Evolutionary conservation across 495 filamentous ascomycete species (phyloP).

Genomic region (Recurvomyces mirabilis): DNA sequence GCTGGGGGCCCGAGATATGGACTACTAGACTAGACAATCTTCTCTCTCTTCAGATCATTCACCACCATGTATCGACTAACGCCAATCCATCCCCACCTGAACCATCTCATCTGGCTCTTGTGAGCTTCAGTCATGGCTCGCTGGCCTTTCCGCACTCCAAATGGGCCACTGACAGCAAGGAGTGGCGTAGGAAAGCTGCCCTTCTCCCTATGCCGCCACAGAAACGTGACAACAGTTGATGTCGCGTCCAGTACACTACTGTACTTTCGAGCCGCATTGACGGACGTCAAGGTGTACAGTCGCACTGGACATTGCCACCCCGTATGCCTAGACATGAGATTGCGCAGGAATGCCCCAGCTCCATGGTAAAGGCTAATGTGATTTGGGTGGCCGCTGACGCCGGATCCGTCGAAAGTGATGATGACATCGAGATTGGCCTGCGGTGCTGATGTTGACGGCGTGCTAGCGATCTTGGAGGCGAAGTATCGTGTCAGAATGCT

Average conservation of each 20-base stretch:
- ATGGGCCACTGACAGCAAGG: constrained; percentile 57
- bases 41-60: constrained; percentile 73
- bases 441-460: constrained; percentile 27
- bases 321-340: constrained; percentile 47
- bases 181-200: constrained; percentile 40
- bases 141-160: constrained; percentile 55
- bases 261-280: constrained; percentile 69
- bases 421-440: constrained; percentile 62
- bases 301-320: constrained; percentile 65
- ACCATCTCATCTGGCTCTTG: constrained; percentile 96
- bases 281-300: constrained; percentile 69
- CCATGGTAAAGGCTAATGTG: constrained; percentile 81
- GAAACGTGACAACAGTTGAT: constrained; percentile 41
- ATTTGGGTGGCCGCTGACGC: constrained; percentile 80
- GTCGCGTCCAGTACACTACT: constrained; percentile 60
- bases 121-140: constrained; percentile 80
- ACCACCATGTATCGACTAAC: constrained; percentile 89
- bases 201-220: constrained; percentile 31
- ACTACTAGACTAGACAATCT: constrained; percentile 23
- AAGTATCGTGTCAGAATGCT: constrained; percentile 57
- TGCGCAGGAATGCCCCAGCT: constrained; percentile 56
- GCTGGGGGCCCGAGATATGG: too few relatives aligned
- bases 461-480: constrained; percentile 44
- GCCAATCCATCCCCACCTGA: constrained; percentile 90
- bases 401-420: constrained; percentile 74